These are phyloP conservation scores for Spergularia marina DNA, from an alignment of 148 eudicot species.

Conservation along the genomic window DNA sequence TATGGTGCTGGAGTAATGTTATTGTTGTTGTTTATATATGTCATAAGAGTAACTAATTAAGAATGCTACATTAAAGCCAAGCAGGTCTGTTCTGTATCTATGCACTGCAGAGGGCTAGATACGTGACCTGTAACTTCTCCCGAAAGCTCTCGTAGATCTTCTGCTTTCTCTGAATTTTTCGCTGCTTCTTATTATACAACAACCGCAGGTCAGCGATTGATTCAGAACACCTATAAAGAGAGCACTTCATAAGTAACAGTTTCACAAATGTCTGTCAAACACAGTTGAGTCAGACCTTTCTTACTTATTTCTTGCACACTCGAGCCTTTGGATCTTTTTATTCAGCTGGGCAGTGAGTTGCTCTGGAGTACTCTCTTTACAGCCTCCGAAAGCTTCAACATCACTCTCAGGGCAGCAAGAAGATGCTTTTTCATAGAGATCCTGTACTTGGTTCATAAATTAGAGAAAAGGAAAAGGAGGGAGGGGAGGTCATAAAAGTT, in stretches of 20 bases:
- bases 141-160: slow-evolving; percentile 68
- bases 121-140: slow-evolving; percentile 59
- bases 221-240: slow-evolving; percentile 60
- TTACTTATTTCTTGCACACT: slow-evolving; percentile 69
- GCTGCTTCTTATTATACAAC: slow-evolving; percentile 72
- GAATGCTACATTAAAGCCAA: background rate
- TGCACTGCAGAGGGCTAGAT: slow-evolving; percentile 6
- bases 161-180: slow-evolving; percentile 62
- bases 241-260: slow-evolving; percentile 9
- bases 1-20: no score
- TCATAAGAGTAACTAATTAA: no score
- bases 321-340: slow-evolving; percentile 57
- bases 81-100: background rate
- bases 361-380: slow-evolving; percentile 61
- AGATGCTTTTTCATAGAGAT: slow-evolving; percentile 63
- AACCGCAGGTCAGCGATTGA: slow-evolving; percentile 77
- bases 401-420: slow-evolving; percentile 78
- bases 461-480: background rate
- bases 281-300: slow-evolving; percentile 14
- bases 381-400: slow-evolving; percentile 69
- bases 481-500: no score
- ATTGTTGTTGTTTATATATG: background rate
- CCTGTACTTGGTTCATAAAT: slow-evolving; percentile 44
- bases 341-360: slow-evolving; percentile 71
- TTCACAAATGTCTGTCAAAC: background rate